Conservation (phyloP, 306 rosid genomes). For the Inga oerstediana region DNA sequence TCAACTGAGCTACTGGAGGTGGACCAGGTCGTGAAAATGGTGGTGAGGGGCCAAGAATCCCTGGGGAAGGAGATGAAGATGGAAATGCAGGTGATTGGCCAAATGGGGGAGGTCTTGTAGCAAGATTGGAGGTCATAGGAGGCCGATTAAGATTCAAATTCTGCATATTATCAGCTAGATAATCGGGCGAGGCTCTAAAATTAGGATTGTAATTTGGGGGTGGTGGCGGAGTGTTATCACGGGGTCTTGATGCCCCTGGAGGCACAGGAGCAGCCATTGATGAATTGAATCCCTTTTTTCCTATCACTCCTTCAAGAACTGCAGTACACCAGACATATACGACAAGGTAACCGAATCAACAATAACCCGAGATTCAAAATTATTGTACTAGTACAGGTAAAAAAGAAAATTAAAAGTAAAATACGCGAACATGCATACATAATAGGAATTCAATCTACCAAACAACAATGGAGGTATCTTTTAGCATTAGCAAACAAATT, state of each 20-base stretch:
- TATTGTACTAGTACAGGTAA: neutral
- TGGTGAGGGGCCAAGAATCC: conserved; percentile 51
- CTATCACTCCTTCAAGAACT: conserved; percentile 14
- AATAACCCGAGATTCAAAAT: conserved; percentile 23
- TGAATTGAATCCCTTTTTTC: conserved; percentile 34
- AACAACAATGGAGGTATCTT: conserved; percentile 16
- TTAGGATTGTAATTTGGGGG: conserved; percentile 75
- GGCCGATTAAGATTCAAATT: conserved; percentile 84
- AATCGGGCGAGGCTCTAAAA: conserved; percentile 49
- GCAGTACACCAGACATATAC: conserved; percentile 7
- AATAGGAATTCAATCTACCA: conserved; percentile 1
- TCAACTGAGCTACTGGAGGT: conserved; percentile 52
- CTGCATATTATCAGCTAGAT: conserved; percentile 58
- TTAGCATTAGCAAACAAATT: conserved; percentile 4
- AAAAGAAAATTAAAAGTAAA: neutral
- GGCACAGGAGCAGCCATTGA: conserved; percentile 91
- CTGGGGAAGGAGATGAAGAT: conserved; percentile 51
- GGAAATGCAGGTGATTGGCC: conserved; percentile 66
- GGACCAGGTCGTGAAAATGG: conserved; percentile 77
- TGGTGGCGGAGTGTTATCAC: conserved; percentile 43
- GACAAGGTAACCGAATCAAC: conserved; percentile 39
- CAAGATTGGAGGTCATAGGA: conserved; percentile 64
- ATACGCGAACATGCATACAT: neutral
- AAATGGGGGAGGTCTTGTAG: conserved; percentile 73
- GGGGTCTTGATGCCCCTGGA: conserved; percentile 97